These are phyloP conservation scores for Epichloe gansuensis DNA, from an alignment of 2,329 filamentous ascomycete genomes.

Conservation along the genomic window DNA sequence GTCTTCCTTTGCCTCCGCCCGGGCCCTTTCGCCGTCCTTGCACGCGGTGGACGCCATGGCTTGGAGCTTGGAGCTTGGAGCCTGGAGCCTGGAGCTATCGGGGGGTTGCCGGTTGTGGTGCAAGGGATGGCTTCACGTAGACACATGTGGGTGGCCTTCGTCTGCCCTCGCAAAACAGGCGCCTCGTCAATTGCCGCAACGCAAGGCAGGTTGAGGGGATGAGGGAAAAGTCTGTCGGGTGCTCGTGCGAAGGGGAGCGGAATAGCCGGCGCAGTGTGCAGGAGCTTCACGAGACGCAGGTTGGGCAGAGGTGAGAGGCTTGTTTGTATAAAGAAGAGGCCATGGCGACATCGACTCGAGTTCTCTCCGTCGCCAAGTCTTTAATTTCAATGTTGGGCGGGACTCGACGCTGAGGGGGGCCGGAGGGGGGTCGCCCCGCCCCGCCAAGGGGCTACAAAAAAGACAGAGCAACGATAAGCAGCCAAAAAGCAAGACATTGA, in stretches of 20 bases:
- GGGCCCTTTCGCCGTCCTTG: constrained; percentile 36
- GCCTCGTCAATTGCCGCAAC: not conserved
- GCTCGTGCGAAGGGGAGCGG: not conserved
- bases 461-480: no score
- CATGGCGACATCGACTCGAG: not conserved
- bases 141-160: not conserved
- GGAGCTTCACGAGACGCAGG: not conserved
- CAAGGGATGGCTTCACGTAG: not conserved
- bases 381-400: not conserved
- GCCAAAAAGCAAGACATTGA: no score
- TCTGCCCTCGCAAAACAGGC: not conserved
- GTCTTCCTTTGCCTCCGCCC: constrained; percentile 32
- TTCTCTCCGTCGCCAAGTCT: not conserved
- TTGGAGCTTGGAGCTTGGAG: not conserved
- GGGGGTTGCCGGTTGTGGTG: not conserved
- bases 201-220: not conserved
- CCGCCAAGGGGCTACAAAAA: no score
- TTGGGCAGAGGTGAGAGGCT: not conserved
- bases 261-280: not conserved
- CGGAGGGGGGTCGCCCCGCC: not conserved
- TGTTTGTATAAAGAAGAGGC: not conserved
- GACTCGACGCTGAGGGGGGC: not conserved
- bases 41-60: constrained; percentile 9
- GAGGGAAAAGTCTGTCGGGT: not conserved
- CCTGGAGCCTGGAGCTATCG: not conserved